Base-by-base conservation (phyloP, 805 yeast species). In the Maudiozyma bulderi region DNA sequence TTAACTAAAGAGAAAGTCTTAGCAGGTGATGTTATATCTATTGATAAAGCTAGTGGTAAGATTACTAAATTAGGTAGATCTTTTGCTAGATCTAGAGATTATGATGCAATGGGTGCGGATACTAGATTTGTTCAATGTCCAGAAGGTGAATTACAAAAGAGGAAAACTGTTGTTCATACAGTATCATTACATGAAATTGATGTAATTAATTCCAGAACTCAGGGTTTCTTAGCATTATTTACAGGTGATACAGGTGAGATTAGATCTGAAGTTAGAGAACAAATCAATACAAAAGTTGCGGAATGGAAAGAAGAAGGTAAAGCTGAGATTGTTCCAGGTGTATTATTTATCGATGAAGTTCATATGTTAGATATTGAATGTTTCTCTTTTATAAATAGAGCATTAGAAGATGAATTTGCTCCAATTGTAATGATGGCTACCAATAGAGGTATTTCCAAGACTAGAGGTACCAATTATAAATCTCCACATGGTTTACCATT, bases 301-400 rank as follows among this genome's bases (percentile, higher is more conserved):
- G 97, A 93, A 70, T 93, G 97, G 95, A 88, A 86, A 61, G 98
- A 93, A 71, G 98, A 93, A 74, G 98, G 99, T 52, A 93, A 93
- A 68, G 99, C 99, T 9, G 95, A 91, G 66, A 88, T 93, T 55
- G 88, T 88, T 40, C 98, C 99, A 11, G 99, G 99, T 59, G 99
- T 93, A 14, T 73, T 93, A 58, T 93, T 93, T 68, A 89, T 93
- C 58, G 99, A 93, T 69, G 99, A 93, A 72, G 97, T 90, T 46
- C 96, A 93, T 70, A 93, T 93, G 98, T 80, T 93, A 55, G 99
- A 93, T 68, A 84, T 93, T 60, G 99, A 93, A 69, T 83, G 96
- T 61, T 93, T 93, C 65, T 86, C 98, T 14, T 93, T 86, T 68
- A 78, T 93, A 58, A 93, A 93, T 72, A 81, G 97, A 57, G 99